Evolutionary conservation across 495 filamentous ascomycete genomes (phyloP).

Genomic region (Tuber borchii): DNA sequence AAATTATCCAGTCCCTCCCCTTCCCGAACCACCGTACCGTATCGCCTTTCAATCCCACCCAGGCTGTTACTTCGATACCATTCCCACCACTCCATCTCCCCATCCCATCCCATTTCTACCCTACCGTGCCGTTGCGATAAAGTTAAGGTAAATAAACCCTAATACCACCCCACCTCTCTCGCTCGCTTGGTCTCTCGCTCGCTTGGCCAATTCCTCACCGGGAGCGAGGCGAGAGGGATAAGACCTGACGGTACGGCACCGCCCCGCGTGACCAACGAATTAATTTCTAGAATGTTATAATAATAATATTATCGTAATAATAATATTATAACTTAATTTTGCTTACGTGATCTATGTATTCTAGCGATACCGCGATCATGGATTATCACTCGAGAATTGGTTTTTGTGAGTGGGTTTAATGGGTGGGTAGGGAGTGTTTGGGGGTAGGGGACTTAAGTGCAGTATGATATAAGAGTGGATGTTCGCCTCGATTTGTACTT

Average conservation of each 20-base stretch:
- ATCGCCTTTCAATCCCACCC: background rate
- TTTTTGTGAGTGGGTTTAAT: background rate
- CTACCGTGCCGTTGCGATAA: background rate
- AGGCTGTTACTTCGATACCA: background rate
- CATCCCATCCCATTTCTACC: background rate
- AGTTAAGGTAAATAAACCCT: background rate
- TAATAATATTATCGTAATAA: too few species aligned
- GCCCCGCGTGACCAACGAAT: background rate
- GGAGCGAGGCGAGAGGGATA: too few species aligned
- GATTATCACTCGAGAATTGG: background rate
- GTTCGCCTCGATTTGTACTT: too few species aligned
- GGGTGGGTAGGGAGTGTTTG: too few species aligned
- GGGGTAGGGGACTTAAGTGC: too few species aligned
- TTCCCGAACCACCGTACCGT: too few species aligned
- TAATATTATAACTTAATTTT: too few species aligned
- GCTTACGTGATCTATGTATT: background rate
- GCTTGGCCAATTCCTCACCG: too few species aligned
- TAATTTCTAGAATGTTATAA: background rate
- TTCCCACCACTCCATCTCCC: background rate
- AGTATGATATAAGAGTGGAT: too few species aligned
- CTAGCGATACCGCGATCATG: background rate
- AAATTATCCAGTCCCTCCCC: too few species aligned
- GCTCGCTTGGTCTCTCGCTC: too few species aligned
- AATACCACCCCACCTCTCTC: background rate
- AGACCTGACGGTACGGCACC: too few species aligned